These are phyloP conservation scores for Linaria vulgaris DNA, from an alignment of 257 asterid genomes.

Conservation along the genomic window DNA sequence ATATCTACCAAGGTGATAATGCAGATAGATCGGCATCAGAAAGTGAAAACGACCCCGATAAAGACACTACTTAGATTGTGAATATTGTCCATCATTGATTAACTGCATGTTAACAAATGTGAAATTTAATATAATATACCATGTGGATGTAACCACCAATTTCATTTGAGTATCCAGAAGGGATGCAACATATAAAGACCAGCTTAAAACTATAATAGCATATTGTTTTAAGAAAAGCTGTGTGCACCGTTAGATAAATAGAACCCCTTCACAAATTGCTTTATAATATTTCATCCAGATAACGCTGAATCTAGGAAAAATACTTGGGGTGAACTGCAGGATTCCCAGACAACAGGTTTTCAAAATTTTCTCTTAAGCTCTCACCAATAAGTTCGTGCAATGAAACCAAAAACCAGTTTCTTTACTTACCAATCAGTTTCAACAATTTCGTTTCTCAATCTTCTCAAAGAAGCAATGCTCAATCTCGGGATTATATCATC, in stretches of 20 bases:
- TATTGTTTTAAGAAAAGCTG: too few species aligned
- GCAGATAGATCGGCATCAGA: too few species aligned
- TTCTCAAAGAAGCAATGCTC: slow-evolving; percentile 61
- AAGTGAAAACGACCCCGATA: too few species aligned
- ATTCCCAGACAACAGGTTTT: slow-evolving; percentile 9
- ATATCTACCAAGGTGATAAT: background rate
- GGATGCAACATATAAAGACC: too few species aligned
- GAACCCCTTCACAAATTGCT: background rate
- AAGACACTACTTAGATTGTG: too few species aligned
- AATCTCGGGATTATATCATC: slow-evolving; percentile 90
- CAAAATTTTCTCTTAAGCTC: slow-evolving; percentile 14
- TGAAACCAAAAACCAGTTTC: background rate
- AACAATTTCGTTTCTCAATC: slow-evolving; percentile 89
- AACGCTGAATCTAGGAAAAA: background rate
- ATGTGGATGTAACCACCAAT: too few species aligned
- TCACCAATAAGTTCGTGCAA: slow-evolving; percentile 1
- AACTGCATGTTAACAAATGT: too few species aligned
- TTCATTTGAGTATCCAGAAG: too few species aligned
- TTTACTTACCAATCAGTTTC: slow-evolving; percentile 93
- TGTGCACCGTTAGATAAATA: too few species aligned
- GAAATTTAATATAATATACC: too few species aligned
- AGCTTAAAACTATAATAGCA: too few species aligned
- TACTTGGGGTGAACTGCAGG: background rate
- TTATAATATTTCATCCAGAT: background rate
- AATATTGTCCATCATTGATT: too few species aligned